Conservation (phyloP, 2,329 filamentous ascomycete genomes). For the Metarhizium rileyi region DNA sequence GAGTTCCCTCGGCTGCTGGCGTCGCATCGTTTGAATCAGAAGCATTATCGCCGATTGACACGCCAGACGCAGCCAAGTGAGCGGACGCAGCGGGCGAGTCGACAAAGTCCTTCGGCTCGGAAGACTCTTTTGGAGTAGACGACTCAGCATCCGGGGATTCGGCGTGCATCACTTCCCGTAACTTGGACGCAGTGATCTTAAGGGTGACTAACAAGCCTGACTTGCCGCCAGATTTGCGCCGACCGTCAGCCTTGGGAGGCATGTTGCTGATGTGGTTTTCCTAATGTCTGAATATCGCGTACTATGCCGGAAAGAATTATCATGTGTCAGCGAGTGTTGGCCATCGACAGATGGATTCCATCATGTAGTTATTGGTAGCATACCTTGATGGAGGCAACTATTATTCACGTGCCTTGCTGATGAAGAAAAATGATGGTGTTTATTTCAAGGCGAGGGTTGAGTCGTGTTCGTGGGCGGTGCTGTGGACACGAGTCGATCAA, state of each 20-base stretch:
- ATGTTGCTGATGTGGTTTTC: constrained; percentile 16
- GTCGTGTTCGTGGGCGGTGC: background rate
- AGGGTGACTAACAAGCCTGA: constrained; percentile 38
- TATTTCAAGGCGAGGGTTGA: background rate
- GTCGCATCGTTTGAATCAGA: constrained; percentile 52
- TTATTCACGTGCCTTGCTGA: background rate
- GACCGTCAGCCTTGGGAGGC: constrained; percentile 25
- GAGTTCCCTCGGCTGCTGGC: constrained; percentile 45
- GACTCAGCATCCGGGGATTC: constrained; percentile 34
- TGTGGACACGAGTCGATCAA: background rate
- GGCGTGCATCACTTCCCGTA: constrained; percentile 41
- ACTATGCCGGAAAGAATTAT: no score
- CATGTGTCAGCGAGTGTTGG: background rate
- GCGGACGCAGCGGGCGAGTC: constrained; percentile 36
- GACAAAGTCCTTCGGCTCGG: constrained; percentile 27
- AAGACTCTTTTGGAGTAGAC: constrained; percentile 22
- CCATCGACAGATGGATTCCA: background rate
- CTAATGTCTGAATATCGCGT: background rate
- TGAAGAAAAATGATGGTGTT: background rate
- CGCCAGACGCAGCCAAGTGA: constrained; percentile 27
- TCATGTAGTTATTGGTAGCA: background rate
- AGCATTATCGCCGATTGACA: constrained; percentile 44
- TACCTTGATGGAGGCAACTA: background rate
- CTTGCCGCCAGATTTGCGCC: constrained; percentile 29
- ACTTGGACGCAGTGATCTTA: constrained; percentile 37